Conservation (phyloP, 2,329 filamentous ascomycete species). For the Verticillium zaregamsianum region DNA sequence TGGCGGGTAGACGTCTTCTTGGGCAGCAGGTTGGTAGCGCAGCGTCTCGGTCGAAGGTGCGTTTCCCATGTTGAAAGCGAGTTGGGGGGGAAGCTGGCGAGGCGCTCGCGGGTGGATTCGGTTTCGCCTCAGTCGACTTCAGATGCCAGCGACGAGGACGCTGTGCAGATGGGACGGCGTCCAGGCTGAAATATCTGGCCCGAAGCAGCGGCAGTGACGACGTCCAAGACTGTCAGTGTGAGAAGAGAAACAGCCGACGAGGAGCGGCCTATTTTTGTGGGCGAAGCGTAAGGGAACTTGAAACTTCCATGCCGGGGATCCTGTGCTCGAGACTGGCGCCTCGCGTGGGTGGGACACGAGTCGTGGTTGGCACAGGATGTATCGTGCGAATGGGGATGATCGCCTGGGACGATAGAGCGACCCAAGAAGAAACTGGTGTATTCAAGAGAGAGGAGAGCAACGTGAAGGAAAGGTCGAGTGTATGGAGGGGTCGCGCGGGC, state of each 20-base stretch:
- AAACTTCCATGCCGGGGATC: constrained; percentile 34
- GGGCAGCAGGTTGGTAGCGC: background rate
- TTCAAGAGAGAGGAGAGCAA: background rate
- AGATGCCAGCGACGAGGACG: background rate
- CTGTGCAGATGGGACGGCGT: background rate
- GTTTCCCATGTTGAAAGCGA: constrained; percentile 43
- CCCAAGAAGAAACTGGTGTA: background rate
- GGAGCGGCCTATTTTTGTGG: background rate
- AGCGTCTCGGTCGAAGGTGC: constrained; percentile 40
- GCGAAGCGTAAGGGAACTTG: constrained; percentile 29
- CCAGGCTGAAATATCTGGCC: background rate
- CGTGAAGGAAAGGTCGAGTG: background rate
- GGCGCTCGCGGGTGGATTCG: background rate
- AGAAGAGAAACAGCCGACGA: background rate
- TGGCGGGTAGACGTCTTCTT: background rate
- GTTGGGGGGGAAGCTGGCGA: constrained; percentile 6
- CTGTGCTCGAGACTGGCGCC: constrained; percentile 1
- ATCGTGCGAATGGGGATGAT: background rate
- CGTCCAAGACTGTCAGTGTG: background rate
- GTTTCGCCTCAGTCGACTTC: background rate
- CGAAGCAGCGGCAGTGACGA: background rate
- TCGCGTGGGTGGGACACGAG: background rate
- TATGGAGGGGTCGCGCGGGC: background rate
- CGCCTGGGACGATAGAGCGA: background rate
- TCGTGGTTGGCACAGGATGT: background rate